These are phyloP conservation scores for Shiraia bambusicola DNA, from an alignment of 2,329 filamentous ascomycete genomes.

Conservation along the genomic window DNA sequence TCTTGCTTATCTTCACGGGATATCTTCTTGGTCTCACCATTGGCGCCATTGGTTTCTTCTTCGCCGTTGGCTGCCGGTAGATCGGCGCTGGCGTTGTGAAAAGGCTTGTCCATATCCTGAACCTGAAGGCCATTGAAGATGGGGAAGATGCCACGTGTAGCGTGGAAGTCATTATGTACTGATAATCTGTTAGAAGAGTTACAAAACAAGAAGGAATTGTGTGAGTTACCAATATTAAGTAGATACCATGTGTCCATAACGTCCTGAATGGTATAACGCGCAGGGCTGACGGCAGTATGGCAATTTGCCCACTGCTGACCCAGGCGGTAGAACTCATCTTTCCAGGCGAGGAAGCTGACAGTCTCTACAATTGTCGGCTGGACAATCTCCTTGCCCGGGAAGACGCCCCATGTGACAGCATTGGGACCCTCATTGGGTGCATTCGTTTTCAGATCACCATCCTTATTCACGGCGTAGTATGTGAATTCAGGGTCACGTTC, in stretches of 20 bases:
- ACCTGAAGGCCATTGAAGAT: constrained; percentile 78
- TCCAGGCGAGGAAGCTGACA: constrained; percentile 96
- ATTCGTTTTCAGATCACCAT: constrained; percentile 80
- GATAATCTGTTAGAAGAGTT: constrained; percentile 2
- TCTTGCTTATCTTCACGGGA: constrained; percentile 17
- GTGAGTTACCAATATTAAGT: constrained; percentile 80
- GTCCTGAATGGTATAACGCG: constrained; percentile 74
- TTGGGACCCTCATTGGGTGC: constrained; percentile 84
- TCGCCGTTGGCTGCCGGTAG: constrained; percentile 11
- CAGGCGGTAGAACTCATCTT: constrained; percentile 92
- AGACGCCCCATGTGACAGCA: constrained; percentile 99
- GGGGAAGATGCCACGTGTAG: constrained; percentile 76
- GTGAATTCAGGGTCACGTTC: constrained; percentile 79
- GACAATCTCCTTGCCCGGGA: constrained; percentile 98
- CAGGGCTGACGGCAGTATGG: constrained; percentile 73
- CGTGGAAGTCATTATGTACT: constrained; percentile 98
- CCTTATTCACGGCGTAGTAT: constrained; percentile 89
- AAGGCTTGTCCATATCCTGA: constrained; percentile 59
- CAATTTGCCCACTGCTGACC: constrained; percentile 94
- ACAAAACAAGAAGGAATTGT: background rate
- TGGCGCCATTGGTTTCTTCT: constrained; percentile 12
- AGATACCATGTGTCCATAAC: constrained; percentile 92
- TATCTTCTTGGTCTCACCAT: constrained; percentile 16
- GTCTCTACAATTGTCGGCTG: constrained; percentile 99
- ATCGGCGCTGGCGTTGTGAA: constrained; percentile 21